Percentiles rank a stretch among this genome's conserved stretches.
Conservation (phyloP, 257 asterid species). For the Gentiana dahurica region DNA sequence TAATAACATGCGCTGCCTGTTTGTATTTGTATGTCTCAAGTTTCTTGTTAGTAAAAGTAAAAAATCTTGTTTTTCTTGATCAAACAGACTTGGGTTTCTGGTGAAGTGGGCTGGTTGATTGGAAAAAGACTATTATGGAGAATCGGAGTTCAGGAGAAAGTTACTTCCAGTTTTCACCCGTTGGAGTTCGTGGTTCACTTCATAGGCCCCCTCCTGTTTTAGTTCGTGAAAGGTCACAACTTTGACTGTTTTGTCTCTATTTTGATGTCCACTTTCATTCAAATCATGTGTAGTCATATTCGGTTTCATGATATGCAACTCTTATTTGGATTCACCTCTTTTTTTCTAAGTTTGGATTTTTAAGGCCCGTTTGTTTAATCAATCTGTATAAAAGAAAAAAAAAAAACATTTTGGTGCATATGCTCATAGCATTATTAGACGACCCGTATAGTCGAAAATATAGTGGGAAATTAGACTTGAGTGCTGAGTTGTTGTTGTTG, state of each 20-base stretch:
- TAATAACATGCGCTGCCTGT: too few relatives aligned
- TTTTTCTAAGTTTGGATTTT: not conserved
- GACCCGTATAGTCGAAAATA: too few relatives aligned
- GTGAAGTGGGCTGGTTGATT: conserved; percentile 4
- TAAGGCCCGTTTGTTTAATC: not conserved
- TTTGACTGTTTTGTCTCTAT: not conserved
- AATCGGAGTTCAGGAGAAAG: conserved; percentile 48
- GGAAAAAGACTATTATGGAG: conserved; percentile 33
- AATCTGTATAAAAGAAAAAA: too few relatives aligned
- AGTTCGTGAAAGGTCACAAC: conserved; percentile 58
- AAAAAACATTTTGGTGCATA: too few relatives aligned
- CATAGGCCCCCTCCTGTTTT: conserved; percentile 53
- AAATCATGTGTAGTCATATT: not conserved
- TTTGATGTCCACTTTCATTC: not conserved
- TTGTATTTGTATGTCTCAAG: not conserved
- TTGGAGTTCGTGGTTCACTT: conserved; percentile 36
- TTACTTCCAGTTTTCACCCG: conserved; percentile 67
- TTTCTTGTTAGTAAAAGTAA: not conserved
- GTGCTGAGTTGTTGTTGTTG: not conserved
- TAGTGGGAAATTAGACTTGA: too few relatives aligned
- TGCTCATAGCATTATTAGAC: too few relatives aligned
- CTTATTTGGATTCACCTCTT: not conserved
- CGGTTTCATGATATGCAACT: not conserved
- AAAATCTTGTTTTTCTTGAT: conserved; percentile 7
- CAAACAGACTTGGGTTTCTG: conserved; percentile 1